Percentiles rank a stretch among this genome's conserved stretches.
These are phyloP conservation scores for Oldenlandia corymbosa DNA, from an alignment of 257 asterid species.

Conservation along the genomic window DNA sequence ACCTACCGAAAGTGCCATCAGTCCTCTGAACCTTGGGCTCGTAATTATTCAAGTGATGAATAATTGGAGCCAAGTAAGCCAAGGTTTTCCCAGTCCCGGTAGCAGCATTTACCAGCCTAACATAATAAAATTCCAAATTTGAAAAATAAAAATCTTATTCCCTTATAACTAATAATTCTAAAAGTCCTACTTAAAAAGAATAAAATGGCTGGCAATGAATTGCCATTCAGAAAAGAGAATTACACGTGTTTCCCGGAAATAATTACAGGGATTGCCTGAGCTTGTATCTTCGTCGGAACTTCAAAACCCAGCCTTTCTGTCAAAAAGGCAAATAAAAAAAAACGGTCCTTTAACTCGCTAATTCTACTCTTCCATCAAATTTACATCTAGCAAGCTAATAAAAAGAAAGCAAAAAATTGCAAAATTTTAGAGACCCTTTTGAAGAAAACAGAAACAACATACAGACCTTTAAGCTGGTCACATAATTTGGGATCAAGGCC, in stretches of 20 bases:
- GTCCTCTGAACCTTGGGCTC: conserved; percentile 63
- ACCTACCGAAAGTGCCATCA: conserved; percentile 91
- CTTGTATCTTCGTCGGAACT: conserved; percentile 81
- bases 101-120: conserved; percentile 91
- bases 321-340: neutral
- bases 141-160: neutral
- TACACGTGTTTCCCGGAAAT: conserved; percentile 89
- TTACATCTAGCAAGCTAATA: too few relatives aligned
- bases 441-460: neutral
- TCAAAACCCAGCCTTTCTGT: conserved; percentile 85
- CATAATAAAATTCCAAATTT: conserved; percentile 5
- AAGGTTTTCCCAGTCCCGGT: conserved; percentile 97
- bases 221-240: conserved; percentile 12
- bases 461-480: conserved; percentile 76
- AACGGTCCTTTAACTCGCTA: neutral
- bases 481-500: conserved; percentile 76
- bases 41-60: conserved; percentile 63
- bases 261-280: conserved; percentile 81
- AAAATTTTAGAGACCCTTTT: neutral
- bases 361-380: too few relatives aligned
- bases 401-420: neutral
- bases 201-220: neutral
- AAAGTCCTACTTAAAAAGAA: neutral
- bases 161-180: neutral
- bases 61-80: conserved; percentile 81